Evolutionary conservation across 805 yeast species (phyloP).

Genomic region (Clavispora vitiphila): DNA sequence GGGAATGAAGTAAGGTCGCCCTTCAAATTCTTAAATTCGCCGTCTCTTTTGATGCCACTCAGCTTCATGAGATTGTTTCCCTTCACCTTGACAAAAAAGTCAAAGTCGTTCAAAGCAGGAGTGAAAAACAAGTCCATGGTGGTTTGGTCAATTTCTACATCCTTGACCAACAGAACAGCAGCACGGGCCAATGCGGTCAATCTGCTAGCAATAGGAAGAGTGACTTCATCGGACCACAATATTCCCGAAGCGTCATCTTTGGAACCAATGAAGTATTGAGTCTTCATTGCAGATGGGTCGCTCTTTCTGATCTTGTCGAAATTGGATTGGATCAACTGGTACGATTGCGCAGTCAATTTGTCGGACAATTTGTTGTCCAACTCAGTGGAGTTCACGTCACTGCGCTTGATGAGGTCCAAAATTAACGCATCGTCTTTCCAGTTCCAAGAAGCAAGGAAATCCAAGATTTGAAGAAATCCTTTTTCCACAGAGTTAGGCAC

Average conservation of each 20-base stretch:
- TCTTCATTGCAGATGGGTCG: constrained; percentile 77
- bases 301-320: constrained; percentile 64
- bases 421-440: constrained; percentile 88
- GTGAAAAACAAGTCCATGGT: constrained; percentile 60
- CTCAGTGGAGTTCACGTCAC: constrained; percentile 23
- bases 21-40: constrained; percentile 58
- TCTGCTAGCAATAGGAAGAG: constrained; percentile 78
- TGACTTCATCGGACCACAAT: constrained; percentile 63
- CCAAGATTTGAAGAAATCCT: constrained; percentile 73
- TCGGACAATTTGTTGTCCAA: constrained; percentile 48
- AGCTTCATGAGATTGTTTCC: constrained; percentile 38
- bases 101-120: constrained; percentile 81
- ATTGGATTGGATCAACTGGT: constrained; percentile 56
- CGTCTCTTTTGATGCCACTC: constrained; percentile 53
- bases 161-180: constrained; percentile 48
- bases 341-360: constrained; percentile 54
- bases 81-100: constrained; percentile 64
- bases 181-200: constrained; percentile 82
- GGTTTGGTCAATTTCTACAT: constrained; percentile 34
- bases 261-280: constrained; percentile 80
- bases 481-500: constrained; percentile 74
- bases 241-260: constrained; percentile 84
- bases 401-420: constrained; percentile 60
- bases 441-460: constrained; percentile 79
- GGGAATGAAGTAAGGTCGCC: constrained; percentile 39